Base-by-base conservation (phyloP, 441 rosid genomes). In the Macaranga tanarius region DNA sequence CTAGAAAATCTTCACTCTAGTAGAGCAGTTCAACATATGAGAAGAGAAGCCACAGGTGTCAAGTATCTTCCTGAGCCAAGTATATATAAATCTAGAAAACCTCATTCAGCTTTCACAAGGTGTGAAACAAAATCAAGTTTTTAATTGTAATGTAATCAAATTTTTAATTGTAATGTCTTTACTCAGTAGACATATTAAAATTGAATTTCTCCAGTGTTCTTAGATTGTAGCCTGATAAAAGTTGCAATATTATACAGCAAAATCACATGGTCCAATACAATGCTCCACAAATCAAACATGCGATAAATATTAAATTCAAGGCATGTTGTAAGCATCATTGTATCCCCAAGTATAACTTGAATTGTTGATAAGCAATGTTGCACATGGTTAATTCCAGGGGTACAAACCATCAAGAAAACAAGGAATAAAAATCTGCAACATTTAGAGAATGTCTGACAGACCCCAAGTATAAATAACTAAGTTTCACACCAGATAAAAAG, bases 241-340 rank as follows among this genome's bases (percentile, higher is more conserved):
- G 50, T 22, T 44, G 7, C 0, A 28, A 55, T 65, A 65, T 45
- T 15, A 42, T 59, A 31, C 54, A 56, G 31, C 7, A 16, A 60
- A 20, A 59, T 25, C 61, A 26, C 45, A 62, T 6, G n/a, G 22
- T 62, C 47, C 58, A 52, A 60, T 44, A 47, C 15, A 48, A 70
- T 45, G 65, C 45, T 17, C 23, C 47, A 52, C 67, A 50, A 67
- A 69, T 70, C 56, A 38, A 67, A 65, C 47, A 75, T 63, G 57
- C 68, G 22, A 52, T 34, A 0, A 40, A 55, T 22, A 31, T 31
- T 9, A 71, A 79, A 48, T 38, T 25, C 59, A 52, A 47, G 19
- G 28, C 22, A 50, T 22, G 48, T 38, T 7, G 38, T 28, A 40
- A 62, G 55, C 52, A 65, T 45, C 56, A 48, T 34, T 47, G 26